These are phyloP conservation scores for Lepiota venenata DNA, from an alignment of 768 basidiomycete species.

Conservation along the genomic window DNA sequence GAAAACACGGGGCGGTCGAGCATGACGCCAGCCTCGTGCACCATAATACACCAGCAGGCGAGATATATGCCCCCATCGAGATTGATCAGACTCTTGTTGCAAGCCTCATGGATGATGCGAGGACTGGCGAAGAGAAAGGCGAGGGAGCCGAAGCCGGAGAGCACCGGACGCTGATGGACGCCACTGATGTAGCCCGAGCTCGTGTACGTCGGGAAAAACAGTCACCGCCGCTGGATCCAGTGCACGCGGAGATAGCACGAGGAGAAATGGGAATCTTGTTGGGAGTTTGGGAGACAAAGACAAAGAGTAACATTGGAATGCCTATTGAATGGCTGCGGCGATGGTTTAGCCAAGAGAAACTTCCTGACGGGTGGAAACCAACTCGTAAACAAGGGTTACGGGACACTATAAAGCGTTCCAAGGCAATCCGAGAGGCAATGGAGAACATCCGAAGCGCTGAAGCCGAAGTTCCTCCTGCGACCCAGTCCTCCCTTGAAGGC, in stretches of 20 bases:
- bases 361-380: slow-evolving; percentile 46
- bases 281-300: slow-evolving; percentile 47
- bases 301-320: slow-evolving; percentile 35
- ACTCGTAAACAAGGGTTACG: slow-evolving; percentile 31
- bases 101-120: slow-evolving; percentile 31
- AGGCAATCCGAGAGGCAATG: slow-evolving; percentile 26
- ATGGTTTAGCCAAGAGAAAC: slow-evolving; percentile 50
- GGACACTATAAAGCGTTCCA: slow-evolving; percentile 31
- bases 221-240: slow-evolving; percentile 34
- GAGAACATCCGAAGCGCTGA: slow-evolving; percentile 21
- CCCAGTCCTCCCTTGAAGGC: too few species aligned
- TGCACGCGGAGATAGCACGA: slow-evolving; percentile 60
- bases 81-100: slow-evolving; percentile 35
- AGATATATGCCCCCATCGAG: slow-evolving; percentile 42
- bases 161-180: slow-evolving; percentile 29
- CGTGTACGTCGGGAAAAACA: slow-evolving; percentile 49
- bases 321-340: slow-evolving; percentile 41
- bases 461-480: neutral
- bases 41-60: slow-evolving; percentile 33
- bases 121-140: slow-evolving; percentile 24
- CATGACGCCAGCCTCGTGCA: slow-evolving; percentile 64
- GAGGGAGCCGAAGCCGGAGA: slow-evolving; percentile 18
- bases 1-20: slow-evolving; percentile 48
- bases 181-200: slow-evolving; percentile 43
- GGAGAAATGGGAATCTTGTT: slow-evolving; percentile 68